Base-by-base conservation (phyloP, 1,284 basidiomycete species). In the Thecaphora thlaspeos region DNA sequence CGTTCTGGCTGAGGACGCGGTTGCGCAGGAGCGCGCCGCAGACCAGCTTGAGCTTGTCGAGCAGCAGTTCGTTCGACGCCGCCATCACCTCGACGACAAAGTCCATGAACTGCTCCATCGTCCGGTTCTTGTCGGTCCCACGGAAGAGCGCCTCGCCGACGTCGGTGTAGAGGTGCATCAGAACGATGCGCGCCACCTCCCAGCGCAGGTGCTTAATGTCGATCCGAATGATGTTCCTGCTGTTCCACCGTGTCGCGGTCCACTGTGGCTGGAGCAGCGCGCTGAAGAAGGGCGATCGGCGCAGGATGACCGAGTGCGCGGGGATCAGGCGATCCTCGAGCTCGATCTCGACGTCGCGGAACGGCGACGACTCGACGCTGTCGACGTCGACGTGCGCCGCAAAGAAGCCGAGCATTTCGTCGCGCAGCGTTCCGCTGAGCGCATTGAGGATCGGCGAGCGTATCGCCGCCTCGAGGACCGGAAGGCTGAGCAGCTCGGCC, bases 61-160 rank as follows among this genome's bases (percentile, higher is more conserved):
- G 82, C 21, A 96, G 82, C 2, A 97, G 80, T 79, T 97, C 92
- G 66, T 90, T 93, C 28, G 92, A 90, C 12, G 86, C 86, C 21
- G 88, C 86, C 77, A 96, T 85, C 18, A 97, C 86, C 38, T 89
- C 86, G 61, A 94, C 91, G 74, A 92, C 83, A 68, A 93, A 90
- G 62, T 93, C 89, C 55, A 97, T 79, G 43, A 90, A 82, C 41
- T 88, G 85, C 61, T 97, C 91, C 11, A 86, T 79, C 0, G 84
- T 85, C 11, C 52, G 53, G n/a, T 63, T 63, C 14, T 41, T 48
- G 32, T 73, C 74, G 34, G 57, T 65, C 18, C 58, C 61, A 41
- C 87, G 83, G 71, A 97, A 94, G 15, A 58, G 81, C 48, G 85
- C 84, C 54, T 82, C 82, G 63, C 88, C 89, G 14, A 79, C 81